phyloP scores from a whole-genome alignment of 163 green algal species.

The Scenedesmus sp. region DNA sequence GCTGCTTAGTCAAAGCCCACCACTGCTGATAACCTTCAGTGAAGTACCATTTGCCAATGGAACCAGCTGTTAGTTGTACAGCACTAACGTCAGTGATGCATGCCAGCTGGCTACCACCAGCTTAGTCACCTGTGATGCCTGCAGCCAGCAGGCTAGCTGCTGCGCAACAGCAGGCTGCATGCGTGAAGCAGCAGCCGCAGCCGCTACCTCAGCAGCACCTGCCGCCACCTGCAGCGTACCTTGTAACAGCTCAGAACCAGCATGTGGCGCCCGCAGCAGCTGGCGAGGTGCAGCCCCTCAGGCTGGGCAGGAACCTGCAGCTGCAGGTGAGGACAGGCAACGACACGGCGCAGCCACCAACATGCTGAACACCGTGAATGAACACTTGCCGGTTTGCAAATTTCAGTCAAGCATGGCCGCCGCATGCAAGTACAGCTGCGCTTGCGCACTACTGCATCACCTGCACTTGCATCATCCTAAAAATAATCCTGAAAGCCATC shows the following conservation, averaged over 20 bases:
- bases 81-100: not conserved
- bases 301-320: not conserved
- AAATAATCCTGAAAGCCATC: too few species aligned
- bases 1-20: not conserved
- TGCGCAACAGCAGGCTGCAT: not conserved
- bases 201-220: not conserved
- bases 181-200: slow-evolving; percentile 1
- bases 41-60: not conserved
- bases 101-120: not conserved
- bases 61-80: not conserved
- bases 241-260: slow-evolving; percentile 25
- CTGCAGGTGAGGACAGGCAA: slow-evolving; percentile 12
- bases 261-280: not conserved
- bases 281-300: slow-evolving; percentile 16
- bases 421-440: not conserved
- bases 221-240: not conserved
- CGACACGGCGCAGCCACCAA: not conserved
- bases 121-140: not conserved
- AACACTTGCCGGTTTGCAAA: not conserved
- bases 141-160: not conserved
- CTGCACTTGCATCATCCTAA: not conserved
- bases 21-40: not conserved
- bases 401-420: not conserved
- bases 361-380: too few species aligned
- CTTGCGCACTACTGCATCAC: not conserved